Conservation (phyloP, 2,329 filamentous ascomycete genomes). For the Fusarium sp. region DNA sequence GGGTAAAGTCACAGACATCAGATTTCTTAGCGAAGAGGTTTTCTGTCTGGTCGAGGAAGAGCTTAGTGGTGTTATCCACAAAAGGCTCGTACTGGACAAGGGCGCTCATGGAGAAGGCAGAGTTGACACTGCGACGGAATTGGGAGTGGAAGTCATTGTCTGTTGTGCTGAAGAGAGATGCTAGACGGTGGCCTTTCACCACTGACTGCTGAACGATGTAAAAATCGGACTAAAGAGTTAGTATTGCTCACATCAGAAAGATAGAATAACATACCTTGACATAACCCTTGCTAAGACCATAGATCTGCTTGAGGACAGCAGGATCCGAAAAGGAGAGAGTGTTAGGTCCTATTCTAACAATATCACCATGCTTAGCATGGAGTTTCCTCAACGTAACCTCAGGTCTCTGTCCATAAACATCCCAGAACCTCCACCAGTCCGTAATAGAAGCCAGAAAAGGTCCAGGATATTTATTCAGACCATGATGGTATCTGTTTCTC, state of each 20-base stretch:
- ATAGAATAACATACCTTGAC: constrained; percentile 67
- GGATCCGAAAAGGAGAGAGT: constrained; percentile 79
- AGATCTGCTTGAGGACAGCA: constrained; percentile 78
- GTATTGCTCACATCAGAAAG: constrained; percentile 56
- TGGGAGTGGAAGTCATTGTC: constrained; percentile 81
- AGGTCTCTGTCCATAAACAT: constrained; percentile 72
- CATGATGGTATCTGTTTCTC: constrained; percentile 57
- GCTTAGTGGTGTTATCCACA: constrained; percentile 78
- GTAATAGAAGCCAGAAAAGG: constrained; percentile 72
- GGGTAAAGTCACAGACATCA: constrained; percentile 66
- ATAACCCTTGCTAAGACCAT: constrained; percentile 85
- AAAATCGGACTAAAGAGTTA: constrained; percentile 72
- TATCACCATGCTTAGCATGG: constrained; percentile 77
- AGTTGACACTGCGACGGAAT: constrained; percentile 80
- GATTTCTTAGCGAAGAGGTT: constrained; percentile 62
- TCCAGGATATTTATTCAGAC: constrained; percentile 78
- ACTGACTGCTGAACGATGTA: constrained; percentile 83
- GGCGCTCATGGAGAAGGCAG: constrained; percentile 81
- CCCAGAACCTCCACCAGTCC: constrained; percentile 79
- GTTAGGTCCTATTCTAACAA: constrained; percentile 82
- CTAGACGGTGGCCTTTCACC: constrained; percentile 73
- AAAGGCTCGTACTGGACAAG: constrained; percentile 84
- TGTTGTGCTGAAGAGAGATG: constrained; percentile 80
- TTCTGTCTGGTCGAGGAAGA: constrained; percentile 75
- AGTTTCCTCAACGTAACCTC: constrained; percentile 75